phyloP scores from a whole-genome alignment of 202 grass and related monocot species.

The Sporobolus alterniflorus region DNA sequence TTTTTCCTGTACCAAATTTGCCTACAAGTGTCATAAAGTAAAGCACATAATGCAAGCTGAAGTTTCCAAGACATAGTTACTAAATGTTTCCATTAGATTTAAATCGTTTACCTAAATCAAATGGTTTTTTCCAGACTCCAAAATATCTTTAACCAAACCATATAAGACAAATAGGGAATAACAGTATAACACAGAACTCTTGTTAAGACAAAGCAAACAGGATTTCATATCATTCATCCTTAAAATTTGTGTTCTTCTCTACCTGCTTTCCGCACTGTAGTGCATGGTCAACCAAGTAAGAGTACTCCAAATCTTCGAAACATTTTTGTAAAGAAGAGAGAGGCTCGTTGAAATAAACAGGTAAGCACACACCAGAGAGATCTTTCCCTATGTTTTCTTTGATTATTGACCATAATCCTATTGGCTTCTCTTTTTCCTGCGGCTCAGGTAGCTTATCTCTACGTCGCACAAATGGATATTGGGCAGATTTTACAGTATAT shows the following conservation, averaged over 20 bases:
- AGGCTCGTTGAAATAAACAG: slow-evolving; percentile 99
- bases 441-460: slow-evolving; percentile 91
- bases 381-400: slow-evolving; percentile 99
- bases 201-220: neutral
- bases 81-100: neutral
- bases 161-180: slow-evolving; percentile 5
- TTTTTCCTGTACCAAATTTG: slow-evolving; percentile 13
- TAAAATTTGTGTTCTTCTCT: slow-evolving; percentile 19
- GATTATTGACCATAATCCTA: slow-evolving; percentile 99
- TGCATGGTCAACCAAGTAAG: slow-evolving; percentile 88
- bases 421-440: slow-evolving; percentile 91
- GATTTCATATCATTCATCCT: neutral
- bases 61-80: neutral
- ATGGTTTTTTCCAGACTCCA: neutral
- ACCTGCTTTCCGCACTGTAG: slow-evolving; percentile 89
- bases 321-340: slow-evolving; percentile 97
- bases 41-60: neutral
- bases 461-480: slow-evolving; percentile 72
- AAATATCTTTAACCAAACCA: neutral
- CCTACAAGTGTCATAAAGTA: neutral
- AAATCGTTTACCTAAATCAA: neutral
- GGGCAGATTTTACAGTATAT: slow-evolving; percentile 43
- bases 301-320: slow-evolving; percentile 97
- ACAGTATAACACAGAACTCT: neutral
- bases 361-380: slow-evolving; percentile 92